A percentile compares a stretch with the other conserved stretches of the same genome.
Conservation (phyloP, 164 flowering plant species). For the Taxillus chinensis region DNA sequence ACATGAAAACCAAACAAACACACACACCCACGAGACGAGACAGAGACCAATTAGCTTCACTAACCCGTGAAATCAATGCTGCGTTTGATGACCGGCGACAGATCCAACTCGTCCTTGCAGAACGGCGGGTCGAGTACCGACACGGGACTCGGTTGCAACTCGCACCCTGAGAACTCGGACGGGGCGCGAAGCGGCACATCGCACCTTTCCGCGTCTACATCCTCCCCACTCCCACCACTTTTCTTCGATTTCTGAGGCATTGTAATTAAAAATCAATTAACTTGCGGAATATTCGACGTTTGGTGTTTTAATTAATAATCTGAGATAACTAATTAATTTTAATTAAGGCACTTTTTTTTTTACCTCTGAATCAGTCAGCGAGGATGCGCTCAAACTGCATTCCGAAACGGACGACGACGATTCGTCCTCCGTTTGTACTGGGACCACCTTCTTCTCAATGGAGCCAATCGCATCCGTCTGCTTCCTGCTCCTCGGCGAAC, state of each 20-base stretch:
- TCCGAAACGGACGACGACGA: slow-evolving; percentile 41
- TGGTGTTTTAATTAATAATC: too few relatives aligned
- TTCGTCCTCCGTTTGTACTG: slow-evolving; percentile 34
- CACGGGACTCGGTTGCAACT: slow-evolving; percentile 73
- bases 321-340: neutral
- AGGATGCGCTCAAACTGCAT: slow-evolving; percentile 44
- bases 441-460: slow-evolving; percentile 35
- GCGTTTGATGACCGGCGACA: slow-evolving; percentile 69
- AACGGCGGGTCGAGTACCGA: slow-evolving; percentile 84
- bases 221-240: slow-evolving; percentile 30
- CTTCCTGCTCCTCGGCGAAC: slow-evolving; percentile 40
- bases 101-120: slow-evolving; percentile 66
- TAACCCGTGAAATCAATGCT: slow-evolving; percentile 62
- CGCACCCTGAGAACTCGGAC: slow-evolving; percentile 52
- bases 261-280: too few relatives aligned
- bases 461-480: slow-evolving; percentile 18
- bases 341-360: neutral
- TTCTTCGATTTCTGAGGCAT: slow-evolving; percentile 8
- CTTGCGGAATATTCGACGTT: too few relatives aligned
- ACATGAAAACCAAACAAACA: too few relatives aligned
- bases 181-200: slow-evolving; percentile 81
- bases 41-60: neutral
- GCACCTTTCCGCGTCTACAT: slow-evolving; percentile 54
- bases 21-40: neutral
- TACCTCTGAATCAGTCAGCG: slow-evolving; percentile 63